A percentile compares a stretch with the other conserved stretches of the same genome.
Evolutionary conservation across 2,329 filamentous ascomycete genomes (phyloP).

Genomic region (Pseudogymnoascus sp.): DNA sequence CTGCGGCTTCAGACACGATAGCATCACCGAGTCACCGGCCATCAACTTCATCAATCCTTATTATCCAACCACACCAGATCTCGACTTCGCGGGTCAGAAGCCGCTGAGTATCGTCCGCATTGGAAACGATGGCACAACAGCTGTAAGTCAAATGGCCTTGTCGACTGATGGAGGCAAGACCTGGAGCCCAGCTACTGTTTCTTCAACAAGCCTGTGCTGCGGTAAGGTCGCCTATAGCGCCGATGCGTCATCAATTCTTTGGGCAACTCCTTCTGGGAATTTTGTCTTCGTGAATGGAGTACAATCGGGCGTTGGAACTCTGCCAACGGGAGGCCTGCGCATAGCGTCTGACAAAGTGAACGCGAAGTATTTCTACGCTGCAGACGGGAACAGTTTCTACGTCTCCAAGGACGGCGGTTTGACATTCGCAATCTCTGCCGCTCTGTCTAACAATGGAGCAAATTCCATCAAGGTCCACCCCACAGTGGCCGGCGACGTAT

Average conservation of each 20-base stretch:
- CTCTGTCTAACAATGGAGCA: conserved; percentile 36
- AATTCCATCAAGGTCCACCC: conserved; percentile 50
- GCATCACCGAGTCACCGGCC: conserved; percentile 2
- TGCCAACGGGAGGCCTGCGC: not conserved
- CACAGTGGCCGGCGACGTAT: conserved; percentile 49
- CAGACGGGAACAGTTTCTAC: conserved; percentile 31
- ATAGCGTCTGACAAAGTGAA: conserved; percentile 48
- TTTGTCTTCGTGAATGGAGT: conserved; percentile 26
- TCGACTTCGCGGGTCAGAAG: conserved; percentile 17
- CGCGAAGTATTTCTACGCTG: conserved; percentile 36
- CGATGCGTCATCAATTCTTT: conserved; percentile 40
- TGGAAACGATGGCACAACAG: conserved; percentile 33
- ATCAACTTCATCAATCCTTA: conserved; percentile 3
- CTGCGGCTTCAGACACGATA: conserved; percentile 38
- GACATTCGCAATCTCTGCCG: conserved; percentile 35
- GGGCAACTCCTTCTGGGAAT: conserved; percentile 35
- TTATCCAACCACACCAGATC: conserved; percentile 4
- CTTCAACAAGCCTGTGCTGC: conserved; percentile 29
- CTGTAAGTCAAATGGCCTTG: conserved; percentile 35
- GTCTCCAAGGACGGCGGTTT: conserved; percentile 40
- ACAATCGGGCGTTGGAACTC: not conserved
- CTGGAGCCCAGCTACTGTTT: conserved; percentile 41
- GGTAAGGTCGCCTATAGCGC: conserved; percentile 44
- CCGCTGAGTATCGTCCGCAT: conserved; percentile 40
- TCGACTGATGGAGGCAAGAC: conserved; percentile 42